Evolutionary conservation across 352 stramenopile species (phyloP).

Genomic region (Globisporangium spinosum): DNA sequence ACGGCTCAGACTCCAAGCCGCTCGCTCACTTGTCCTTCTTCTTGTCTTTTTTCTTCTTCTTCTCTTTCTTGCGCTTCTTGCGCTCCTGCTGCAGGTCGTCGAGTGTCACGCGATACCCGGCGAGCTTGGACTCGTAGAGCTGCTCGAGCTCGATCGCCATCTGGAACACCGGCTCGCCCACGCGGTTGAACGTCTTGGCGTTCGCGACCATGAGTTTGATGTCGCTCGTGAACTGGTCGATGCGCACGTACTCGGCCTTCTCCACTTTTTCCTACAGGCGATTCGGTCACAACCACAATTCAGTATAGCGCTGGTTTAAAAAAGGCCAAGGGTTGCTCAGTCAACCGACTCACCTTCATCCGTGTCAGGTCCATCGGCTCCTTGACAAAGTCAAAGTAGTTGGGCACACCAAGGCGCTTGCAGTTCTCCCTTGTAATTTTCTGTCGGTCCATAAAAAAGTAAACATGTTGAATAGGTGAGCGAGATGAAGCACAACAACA

Average conservation of each 20-base stretch:
- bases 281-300: neutral
- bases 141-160: slow-evolving; percentile 81
- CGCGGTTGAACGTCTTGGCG: slow-evolving; percentile 82
- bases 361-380: slow-evolving; percentile 80
- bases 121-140: slow-evolving; percentile 70
- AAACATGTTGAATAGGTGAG: neutral
- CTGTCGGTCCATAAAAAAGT: slow-evolving; percentile 8
- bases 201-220: slow-evolving; percentile 81
- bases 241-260: slow-evolving; percentile 63
- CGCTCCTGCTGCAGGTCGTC: slow-evolving; percentile 74
- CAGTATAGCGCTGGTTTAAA: neutral
- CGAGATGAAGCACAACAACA: neutral
- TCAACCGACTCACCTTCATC: slow-evolving; percentile 42
- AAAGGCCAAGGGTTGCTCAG: neutral
- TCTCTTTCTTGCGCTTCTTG: slow-evolving; percentile 88
- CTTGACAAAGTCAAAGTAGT: slow-evolving; percentile 86
- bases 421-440: slow-evolving; percentile 87
- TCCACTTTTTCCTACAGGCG: slow-evolving; percentile 56
- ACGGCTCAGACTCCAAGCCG: neutral
- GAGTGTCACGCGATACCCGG: slow-evolving; percentile 61
- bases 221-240: slow-evolving; percentile 75
- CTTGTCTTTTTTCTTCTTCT: slow-evolving; percentile 89
- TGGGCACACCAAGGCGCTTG: slow-evolving; percentile 73
- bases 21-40: slow-evolving; percentile 77
- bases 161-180: slow-evolving; percentile 75